Evolutionary conservation across 108 stramenopile genomes (phyloP).

Genomic region (Fragilaria radians): DNA sequence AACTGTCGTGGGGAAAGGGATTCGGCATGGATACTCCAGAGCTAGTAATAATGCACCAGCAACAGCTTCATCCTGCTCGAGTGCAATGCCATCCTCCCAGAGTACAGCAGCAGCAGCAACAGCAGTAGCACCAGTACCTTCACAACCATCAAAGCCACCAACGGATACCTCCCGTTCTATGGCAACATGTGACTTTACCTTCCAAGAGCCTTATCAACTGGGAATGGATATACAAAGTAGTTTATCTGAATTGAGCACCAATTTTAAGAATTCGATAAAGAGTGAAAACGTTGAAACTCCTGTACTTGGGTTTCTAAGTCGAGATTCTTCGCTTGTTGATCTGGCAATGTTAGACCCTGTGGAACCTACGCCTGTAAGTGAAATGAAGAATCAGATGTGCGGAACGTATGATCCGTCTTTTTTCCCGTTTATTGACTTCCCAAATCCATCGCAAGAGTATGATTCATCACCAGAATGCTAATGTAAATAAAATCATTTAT

Average conservation of each 20-base stretch:
- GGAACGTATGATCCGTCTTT: background rate
- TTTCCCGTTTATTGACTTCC: conserved; percentile 44
- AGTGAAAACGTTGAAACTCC: background rate
- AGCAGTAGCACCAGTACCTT: too few species aligned
- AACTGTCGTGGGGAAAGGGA: conserved; percentile 45
- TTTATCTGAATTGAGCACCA: conserved; percentile 49
- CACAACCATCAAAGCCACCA: too few species aligned
- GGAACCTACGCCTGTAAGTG: conserved; percentile 12
- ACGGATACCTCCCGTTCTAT: conserved; percentile 16
- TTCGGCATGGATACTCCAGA: conserved; percentile 34
- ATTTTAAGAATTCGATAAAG: conserved; percentile 38
- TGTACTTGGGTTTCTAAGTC: conserved; percentile 25
- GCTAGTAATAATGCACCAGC: background rate
- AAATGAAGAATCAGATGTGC: too few species aligned
- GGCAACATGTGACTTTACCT: conserved; percentile 7
- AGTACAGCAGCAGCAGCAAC: conserved; percentile 4
- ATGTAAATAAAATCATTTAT: too few species aligned
- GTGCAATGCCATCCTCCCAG: background rate
- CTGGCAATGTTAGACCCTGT: conserved; percentile 55
- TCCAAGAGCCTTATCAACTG: conserved; percentile 30
- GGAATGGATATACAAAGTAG: conserved; percentile 42
- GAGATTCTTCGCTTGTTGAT: conserved; percentile 66
- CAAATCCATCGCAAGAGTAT: conserved; percentile 12
- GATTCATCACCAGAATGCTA: too few species aligned
- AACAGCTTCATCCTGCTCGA: background rate